Base-by-base conservation (phyloP, 108 stramenopile genomes). In the Chaetoceros tenuissimus region DNA sequence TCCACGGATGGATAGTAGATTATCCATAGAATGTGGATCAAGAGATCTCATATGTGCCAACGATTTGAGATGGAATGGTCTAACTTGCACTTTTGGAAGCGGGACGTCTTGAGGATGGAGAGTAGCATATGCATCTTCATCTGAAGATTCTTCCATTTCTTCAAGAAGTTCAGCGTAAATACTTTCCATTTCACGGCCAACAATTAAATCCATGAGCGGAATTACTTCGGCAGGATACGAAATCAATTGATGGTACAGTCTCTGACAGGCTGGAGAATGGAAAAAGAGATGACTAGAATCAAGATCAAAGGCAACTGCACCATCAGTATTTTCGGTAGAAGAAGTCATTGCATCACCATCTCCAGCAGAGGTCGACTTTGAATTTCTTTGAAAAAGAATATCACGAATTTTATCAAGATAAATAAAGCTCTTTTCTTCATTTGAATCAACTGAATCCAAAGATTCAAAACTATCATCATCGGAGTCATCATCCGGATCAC, bases 161-260 rank as follows among this genome's bases (percentile, higher is more conserved):
- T 71, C 48, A 22, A 63, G 59, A 13, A 73, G 23, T 25, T 53
- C 45, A 8, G 56, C 67, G 19, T 63, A 45, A 48, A 89, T 45
- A 7, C 50, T 53, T 46, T 77, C 69, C 24, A 87, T 51, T 73
- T 94, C 92, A 13, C 81, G 62, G 31, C 78, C 72, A 10, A 82
- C 71, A 18, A 94, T 72, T 27, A 91, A 60, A 74, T 99, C 99
- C 92, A 99, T 84, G 57, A 97, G 65, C 0, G 94, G 94, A 29
- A 99, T 81, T 24, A 98, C 79, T 68, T 99, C 97, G 61, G 89
- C 79, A 20, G 97, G 97, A 68, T 94, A 98, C 47, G 72, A 74
- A 10, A 94, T 67, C 44, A 99, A 75, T 80, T 97, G 95, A 50
- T 86, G 71, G 74, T 99, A 98, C 21, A 99, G 68, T 10, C 72